Evolutionary conservation across 805 yeast species (phyloP), one percentile per base, ranked within the genome.

Genomic region (Yarrowia keelungensis): DNA sequence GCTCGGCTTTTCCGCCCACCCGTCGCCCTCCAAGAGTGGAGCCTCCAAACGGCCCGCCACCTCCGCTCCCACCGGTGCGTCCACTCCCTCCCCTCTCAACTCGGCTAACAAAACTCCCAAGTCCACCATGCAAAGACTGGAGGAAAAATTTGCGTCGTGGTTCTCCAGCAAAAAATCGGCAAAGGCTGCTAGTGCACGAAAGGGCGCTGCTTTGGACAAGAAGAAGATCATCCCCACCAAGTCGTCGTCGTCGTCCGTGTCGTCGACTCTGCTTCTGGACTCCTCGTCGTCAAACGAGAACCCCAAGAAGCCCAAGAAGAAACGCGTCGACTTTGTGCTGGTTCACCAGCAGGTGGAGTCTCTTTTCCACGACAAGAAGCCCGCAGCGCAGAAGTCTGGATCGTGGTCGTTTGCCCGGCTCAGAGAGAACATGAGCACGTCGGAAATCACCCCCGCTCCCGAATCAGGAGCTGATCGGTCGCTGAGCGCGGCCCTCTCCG

Each of bases 131-230:
- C 65, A 59, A 59, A 43, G 65, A 59, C 65, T 59, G 32, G 65
- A 59, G 65, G 65, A 59, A 59, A 59, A 59, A 59, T 59, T 59
- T 59, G 65, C 65, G 11, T 43, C 65, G 65, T 59, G 65, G 65
- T 59, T 59, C 15, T 43, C 65, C 42, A 59, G 42, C 51, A 59
- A 59, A n/a, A 43, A 35, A 35, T 11, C 65, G 14, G 14, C 42
- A n/a, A 59, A 45, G 22, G 11, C 65, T 1, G 43, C 38, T 4
- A 15, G 38, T 15, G 38, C 53, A 19, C 49, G 62, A 14, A 56
- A 56, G 26, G 62, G 26, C 8, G 35, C 62, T 10, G 14, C 19
- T 7, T 39, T 39, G 16, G 41, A 43, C 41, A 59, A 59, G 51
- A 43, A 45, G 19, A 59, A 59, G 14, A 43, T 59, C 65, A 43